phyloP scores from a whole-genome alignment of 2,329 filamentous ascomycete genomes.

The Ophiostoma piceae region DNA sequence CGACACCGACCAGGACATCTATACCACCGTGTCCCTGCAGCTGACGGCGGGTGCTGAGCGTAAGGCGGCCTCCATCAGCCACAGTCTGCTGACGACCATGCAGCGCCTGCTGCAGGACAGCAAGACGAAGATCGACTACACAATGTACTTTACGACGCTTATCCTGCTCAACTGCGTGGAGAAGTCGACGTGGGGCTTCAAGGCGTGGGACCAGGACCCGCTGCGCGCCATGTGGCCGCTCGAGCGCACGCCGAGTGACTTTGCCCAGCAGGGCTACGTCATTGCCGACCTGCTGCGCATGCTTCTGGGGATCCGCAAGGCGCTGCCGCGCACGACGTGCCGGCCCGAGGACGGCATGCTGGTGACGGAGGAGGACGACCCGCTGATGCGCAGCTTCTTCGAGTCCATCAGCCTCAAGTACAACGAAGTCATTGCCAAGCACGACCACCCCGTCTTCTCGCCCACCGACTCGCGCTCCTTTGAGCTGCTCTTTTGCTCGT shows the following conservation, averaged over 20 bases:
- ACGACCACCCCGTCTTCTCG: constrained; percentile 49
- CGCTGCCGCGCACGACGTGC: constrained; percentile 49
- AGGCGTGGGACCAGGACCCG: constrained; percentile 60
- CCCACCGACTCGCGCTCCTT: constrained; percentile 44
- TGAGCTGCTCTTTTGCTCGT: constrained; percentile 43
- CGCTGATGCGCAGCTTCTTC: constrained; percentile 48
- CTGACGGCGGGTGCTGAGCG: constrained; percentile 60
- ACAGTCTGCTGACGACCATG: constrained; percentile 53
- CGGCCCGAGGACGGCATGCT: constrained; percentile 46
- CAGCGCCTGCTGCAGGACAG: constrained; percentile 58
- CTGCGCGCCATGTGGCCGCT: constrained; percentile 58
- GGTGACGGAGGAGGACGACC: constrained; percentile 42
- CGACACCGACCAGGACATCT: constrained; percentile 51
- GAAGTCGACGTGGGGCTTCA: constrained; percentile 64
- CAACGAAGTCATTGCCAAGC: constrained; percentile 41
- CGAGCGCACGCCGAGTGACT: constrained; percentile 51
- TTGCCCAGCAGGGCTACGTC: constrained; percentile 54
- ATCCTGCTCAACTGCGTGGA: constrained; percentile 62
- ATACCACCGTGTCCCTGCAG: constrained; percentile 59
- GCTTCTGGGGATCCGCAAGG: constrained; percentile 56
- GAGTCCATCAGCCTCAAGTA: constrained; percentile 51
- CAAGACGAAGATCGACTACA: constrained; percentile 55
- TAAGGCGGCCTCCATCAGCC: constrained; percentile 56
- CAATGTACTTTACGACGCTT: constrained; percentile 56
- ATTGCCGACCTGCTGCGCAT: constrained; percentile 56